Base-by-base conservation (phyloP, 108 stramenopile species). In the Halocafeteria seosinensis region DNA sequence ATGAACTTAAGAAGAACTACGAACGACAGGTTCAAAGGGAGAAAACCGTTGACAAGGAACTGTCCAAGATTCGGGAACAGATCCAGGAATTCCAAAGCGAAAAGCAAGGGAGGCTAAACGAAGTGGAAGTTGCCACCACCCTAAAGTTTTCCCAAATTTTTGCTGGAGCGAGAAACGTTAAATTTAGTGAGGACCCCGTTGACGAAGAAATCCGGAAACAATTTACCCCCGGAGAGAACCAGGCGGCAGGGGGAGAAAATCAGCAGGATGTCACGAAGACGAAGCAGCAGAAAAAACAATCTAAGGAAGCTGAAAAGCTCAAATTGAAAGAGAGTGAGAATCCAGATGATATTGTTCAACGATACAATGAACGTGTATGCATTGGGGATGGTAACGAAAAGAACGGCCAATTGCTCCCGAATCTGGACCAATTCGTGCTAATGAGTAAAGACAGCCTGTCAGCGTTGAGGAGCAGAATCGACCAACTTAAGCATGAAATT, bases 51-150 rank as follows among this genome's bases (percentile, higher is more conserved):
- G 70, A 70, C 62, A 78, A 78, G 66, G 80, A 83, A 28, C 42
- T 76, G 12, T 55, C 69, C 21, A 35, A 50, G 31, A 77, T 73
- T 27, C 59, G 50, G 27, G n/a, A 24, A 11, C 80, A 83, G 68
- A 78, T 83, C 25, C 71, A 37, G 17, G 73, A 73, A 12, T 81
- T 78, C 50, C 82, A 83, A 47, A 50, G 68, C 25, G 75, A 83
- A 66, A 83, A 83, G 70, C 82, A 83, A 74, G 71, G 50, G 26
- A 37, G 32, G 37, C 67, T 78, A 28, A 78, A 78, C 34, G 57
- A 75, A 50, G 21, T 75, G 26, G 9, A 55, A 0, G 5, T 67
- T 0, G 11, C 53, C 1, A 57, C 73, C 13, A 50, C 67, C 13
- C 52, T 76, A 0, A 52, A 31, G 4, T 5, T 72, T 3, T 26